Evolutionary conservation across 768 basidiomycete species (phyloP).

Genomic region (Dendrothele bispora): DNA sequence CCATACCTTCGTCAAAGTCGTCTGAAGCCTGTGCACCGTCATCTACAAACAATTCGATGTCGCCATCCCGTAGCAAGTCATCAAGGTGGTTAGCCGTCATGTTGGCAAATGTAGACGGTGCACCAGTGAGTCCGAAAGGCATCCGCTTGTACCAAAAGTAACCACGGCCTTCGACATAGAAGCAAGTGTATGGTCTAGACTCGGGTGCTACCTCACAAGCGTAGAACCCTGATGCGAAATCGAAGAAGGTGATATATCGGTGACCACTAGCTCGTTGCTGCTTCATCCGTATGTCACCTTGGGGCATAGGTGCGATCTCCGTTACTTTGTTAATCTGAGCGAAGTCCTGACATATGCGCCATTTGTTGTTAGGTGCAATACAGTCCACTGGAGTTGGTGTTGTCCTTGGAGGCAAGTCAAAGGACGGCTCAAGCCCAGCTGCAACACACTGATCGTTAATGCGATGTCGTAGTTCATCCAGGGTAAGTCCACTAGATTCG

Average conservation of each 20-base stretch:
- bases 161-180: conserved; percentile 32
- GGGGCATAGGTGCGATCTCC: conserved; percentile 27
- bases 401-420: background rate
- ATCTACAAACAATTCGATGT: conserved; percentile 38
- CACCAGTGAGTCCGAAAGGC: conserved; percentile 42
- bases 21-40: conserved; percentile 33
- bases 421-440: background rate
- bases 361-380: conserved; percentile 21
- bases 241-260: conserved; percentile 30
- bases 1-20: conserved; percentile 25
- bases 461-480: conserved; percentile 7
- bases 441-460: conserved; percentile 12
- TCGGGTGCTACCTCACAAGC: conserved; percentile 15
- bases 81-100: conserved; percentile 24
- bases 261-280: conserved; percentile 36
- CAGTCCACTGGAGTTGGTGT: background rate
- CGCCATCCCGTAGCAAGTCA: conserved; percentile 21
- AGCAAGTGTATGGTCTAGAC: conserved; percentile 17
- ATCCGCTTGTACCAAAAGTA: conserved; percentile 33
- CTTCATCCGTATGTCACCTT: conserved; percentile 38
- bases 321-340: conserved; percentile 30
- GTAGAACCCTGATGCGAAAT: conserved; percentile 43
- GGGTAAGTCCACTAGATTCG: background rate
- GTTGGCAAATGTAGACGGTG: conserved; percentile 33
- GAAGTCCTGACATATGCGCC: conserved; percentile 39